These are phyloP conservation scores for Halenospora varia DNA, from an alignment of 495 filamentous ascomycete species.

Conservation along the genomic window DNA sequence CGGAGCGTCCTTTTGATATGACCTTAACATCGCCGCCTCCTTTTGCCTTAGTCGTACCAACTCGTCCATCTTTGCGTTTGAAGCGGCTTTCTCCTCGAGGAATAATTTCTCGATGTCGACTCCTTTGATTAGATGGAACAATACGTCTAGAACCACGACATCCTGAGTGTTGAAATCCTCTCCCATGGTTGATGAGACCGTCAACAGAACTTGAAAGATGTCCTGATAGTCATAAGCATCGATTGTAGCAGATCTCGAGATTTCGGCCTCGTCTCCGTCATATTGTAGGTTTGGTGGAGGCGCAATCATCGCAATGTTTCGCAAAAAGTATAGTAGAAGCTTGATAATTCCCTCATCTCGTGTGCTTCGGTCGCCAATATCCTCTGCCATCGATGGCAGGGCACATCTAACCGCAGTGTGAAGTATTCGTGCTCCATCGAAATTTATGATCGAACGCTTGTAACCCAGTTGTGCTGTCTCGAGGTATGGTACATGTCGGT, in stretches of 20 bases:
- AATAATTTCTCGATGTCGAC: conserved; percentile 84
- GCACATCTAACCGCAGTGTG: conserved; percentile 73
- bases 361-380: conserved; percentile 66
- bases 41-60: conserved; percentile 67
- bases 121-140: conserved; percentile 90
- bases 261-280: conserved; percentile 77
- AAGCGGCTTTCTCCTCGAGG: conserved; percentile 68
- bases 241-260: conserved; percentile 81
- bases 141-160: conserved; percentile 75
- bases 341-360: conserved; percentile 94
- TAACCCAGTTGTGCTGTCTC: conserved; percentile 84
- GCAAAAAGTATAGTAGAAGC: conserved; percentile 79
- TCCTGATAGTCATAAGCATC: conserved; percentile 88
- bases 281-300: conserved; percentile 53
- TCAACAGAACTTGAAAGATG: conserved; percentile 77
- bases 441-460: conserved; percentile 82
- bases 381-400: conserved; percentile 80
- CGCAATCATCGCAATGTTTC: conserved; percentile 82
- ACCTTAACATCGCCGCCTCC: conserved; percentile 74
- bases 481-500: conserved; percentile 83
- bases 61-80: conserved; percentile 65
- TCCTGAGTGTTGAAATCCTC: conserved; percentile 91
- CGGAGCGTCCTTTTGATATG: conserved; percentile 74
- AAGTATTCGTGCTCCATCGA: conserved; percentile 70
- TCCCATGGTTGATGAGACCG: conserved; percentile 82